A percentile compares a stretch with the other conserved stretches of the same genome.
phyloP scores from a whole-genome alignment of 805 yeast genomes.

The Metschnikowia anglica region DNA sequence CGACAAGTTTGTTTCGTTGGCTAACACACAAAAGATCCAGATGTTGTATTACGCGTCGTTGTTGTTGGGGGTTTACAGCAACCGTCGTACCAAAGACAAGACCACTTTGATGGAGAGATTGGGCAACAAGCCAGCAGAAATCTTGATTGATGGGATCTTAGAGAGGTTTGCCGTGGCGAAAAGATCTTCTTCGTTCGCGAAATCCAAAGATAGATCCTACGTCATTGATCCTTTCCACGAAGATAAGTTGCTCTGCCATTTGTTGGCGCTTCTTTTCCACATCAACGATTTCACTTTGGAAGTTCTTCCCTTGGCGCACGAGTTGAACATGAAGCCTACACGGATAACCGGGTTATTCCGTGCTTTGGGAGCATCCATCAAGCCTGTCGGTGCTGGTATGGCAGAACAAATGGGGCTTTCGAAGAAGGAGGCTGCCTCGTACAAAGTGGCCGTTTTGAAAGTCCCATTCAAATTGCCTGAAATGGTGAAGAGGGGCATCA shows the following conservation, averaged over 20 bases:
- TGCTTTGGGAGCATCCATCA: slow-evolving; percentile 79
- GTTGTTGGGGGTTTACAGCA: slow-evolving; percentile 73
- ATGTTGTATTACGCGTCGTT: slow-evolving; percentile 78
- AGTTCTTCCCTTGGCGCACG: slow-evolving; percentile 79
- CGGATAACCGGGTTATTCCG: slow-evolving; percentile 66
- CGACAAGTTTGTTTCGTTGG: slow-evolving; percentile 34
- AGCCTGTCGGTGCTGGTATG: slow-evolving; percentile 68
- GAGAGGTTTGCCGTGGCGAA: slow-evolving; percentile 67
- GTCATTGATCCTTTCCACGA: slow-evolving; percentile 84
- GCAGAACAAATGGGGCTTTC: slow-evolving; percentile 72
- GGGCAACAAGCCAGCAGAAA: slow-evolving; percentile 65
- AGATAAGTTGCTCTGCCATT: slow-evolving; percentile 79
- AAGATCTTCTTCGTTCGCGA: slow-evolving; percentile 52
- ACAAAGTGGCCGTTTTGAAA: slow-evolving; percentile 77
- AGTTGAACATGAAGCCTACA: slow-evolving; percentile 76
- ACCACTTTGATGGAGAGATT: slow-evolving; percentile 60
- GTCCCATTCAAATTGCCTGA: slow-evolving; percentile 92
- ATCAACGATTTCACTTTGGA: slow-evolving; percentile 74
- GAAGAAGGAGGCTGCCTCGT: slow-evolving; percentile 55
- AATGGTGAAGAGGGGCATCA: slow-evolving; percentile 58
- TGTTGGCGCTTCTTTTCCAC: slow-evolving; percentile 70
- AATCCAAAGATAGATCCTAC: slow-evolving; percentile 72
- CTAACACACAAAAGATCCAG: slow-evolving; percentile 59
- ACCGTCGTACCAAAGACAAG: slow-evolving; percentile 61
- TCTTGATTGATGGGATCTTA: slow-evolving; percentile 68